Evolutionary conservation across 352 stramenopile species (phyloP).

Genomic region (Blastocystis sp.): DNA sequence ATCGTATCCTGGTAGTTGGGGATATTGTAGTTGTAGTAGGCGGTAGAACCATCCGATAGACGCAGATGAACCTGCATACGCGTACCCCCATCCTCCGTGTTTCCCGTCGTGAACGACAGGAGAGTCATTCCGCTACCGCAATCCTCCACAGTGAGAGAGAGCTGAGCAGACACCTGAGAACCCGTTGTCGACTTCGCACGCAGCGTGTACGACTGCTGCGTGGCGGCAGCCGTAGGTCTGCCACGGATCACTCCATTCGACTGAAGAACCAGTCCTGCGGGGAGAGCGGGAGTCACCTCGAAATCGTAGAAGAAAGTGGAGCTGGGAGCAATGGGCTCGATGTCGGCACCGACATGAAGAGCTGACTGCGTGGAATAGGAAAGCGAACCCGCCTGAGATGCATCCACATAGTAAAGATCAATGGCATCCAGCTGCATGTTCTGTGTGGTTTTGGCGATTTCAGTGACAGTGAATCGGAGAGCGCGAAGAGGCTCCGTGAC

Average conservation of each 20-base stretch:
- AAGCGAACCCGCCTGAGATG: not conserved
- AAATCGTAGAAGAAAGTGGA: not conserved
- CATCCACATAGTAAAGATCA: constrained; percentile 14
- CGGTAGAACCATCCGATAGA: not conserved
- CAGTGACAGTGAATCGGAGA: constrained; percentile 15
- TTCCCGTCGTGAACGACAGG: not conserved
- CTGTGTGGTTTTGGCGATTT: not conserved
- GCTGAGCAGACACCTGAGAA: not conserved
- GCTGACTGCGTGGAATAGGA: not conserved
- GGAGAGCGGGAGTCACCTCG: not conserved
- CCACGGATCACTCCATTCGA: constrained; percentile 18
- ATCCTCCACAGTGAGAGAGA: not conserved
- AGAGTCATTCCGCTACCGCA: not conserved
- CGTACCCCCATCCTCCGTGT: not conserved
- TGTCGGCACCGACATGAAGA: not conserved
- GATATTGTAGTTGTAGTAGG: not conserved
- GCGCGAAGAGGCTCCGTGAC: not conserved
- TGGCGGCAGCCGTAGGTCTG: not conserved
- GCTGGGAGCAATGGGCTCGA: not conserved
- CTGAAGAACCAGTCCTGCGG: not conserved
- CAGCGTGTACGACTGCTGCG: not conserved
- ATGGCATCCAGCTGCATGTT: constrained; percentile 24
- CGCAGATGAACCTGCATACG: not conserved
- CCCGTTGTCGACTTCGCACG: not conserved
- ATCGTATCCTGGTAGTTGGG: not conserved